Conservation (phyloP, 345 rosid species). For the Schrenkiella parvula region DNA sequence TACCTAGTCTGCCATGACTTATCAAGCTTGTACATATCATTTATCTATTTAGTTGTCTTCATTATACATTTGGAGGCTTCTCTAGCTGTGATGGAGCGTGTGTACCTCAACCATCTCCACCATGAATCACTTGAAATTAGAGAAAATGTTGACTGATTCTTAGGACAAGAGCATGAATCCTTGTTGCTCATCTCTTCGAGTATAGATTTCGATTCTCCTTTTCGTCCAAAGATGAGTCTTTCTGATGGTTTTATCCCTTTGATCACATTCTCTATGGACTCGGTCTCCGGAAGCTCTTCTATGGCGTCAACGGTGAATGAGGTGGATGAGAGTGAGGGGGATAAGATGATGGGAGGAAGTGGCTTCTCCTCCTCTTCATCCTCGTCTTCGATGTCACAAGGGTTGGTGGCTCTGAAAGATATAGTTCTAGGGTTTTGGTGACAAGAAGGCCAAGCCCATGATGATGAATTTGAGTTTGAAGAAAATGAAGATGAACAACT, state of each 20-base stretch:
- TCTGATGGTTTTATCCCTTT: conserved; percentile 46
- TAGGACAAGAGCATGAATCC: conserved; percentile 38
- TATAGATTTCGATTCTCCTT: conserved; percentile 54
- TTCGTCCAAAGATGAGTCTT: conserved; percentile 59
- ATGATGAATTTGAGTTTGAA: conserved; percentile 33
- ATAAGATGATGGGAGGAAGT: neutral
- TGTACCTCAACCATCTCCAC: conserved; percentile 84
- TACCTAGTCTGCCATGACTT: neutral
- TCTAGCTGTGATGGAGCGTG: conserved; percentile 43
- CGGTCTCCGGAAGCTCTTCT: conserved; percentile 26
- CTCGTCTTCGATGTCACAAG: neutral
- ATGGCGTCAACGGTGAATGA: conserved; percentile 16
- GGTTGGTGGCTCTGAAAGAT: conserved; percentile 44
- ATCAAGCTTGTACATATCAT: neutral
- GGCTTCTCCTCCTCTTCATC: neutral
- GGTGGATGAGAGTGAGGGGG: neutral
- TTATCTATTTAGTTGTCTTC: neutral
- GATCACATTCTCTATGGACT: conserved; percentile 47
- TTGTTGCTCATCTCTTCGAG: conserved; percentile 34
- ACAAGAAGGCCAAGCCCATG: conserved; percentile 85
- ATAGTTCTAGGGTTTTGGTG: conserved; percentile 70
- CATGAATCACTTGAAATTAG: conserved; percentile 65
- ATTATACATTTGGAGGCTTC: conserved; percentile 27
- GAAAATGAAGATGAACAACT: conserved; percentile 24
- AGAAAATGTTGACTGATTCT: conserved; percentile 58